Base-by-base conservation (phyloP, 768 basidiomycete genomes). In the Melanogaster broomeanus region DNA sequence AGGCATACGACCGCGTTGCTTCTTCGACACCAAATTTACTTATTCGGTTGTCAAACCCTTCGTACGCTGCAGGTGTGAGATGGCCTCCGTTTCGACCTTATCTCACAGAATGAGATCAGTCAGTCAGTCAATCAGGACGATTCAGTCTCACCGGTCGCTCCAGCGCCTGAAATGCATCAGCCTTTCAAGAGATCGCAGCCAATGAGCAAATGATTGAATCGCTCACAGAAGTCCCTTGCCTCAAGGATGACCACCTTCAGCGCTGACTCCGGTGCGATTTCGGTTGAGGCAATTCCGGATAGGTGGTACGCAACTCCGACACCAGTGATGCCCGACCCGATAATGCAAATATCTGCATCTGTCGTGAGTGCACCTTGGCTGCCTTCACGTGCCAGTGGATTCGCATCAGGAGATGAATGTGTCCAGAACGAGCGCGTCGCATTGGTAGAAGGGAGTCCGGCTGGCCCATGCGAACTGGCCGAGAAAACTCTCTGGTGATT, bases 201-300 rank as follows among this genome's bases (percentile, higher is more conserved):
- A 27, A 9, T 34, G 25, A 42, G 27, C 18, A 7, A 6, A 27
- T 16, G 35, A 37, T 5, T 9, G 35, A 4, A 24, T 27, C 19
- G 75, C 89, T 71, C 21, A 92, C 93, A 89, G 67, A 94, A 87
- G 61, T 91, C 87, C 59, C 94, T 74, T 4, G 92, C 94, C 62
- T 96, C 93, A 9, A 97, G 66, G 12, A 95, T 72, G 16, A 85
- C 82, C 1, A 85, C 75, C 27, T 72, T 82, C 39, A 81, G 55
- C 16, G 74, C 60, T 35, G 57, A 58, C 30, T 53, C 48, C 33
- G 42, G 40, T 21, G 33, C 9, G 15, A 16, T n/a, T 37, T 24
- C 19, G 7, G 54, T 35, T 52, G 19, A 19, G 34, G 45, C 58
- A 8, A 59, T 57, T 45, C 74, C 72, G 3, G 82, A 72, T 30